phyloP scores from a whole-genome alignment of 2,329 filamentous ascomycete genomes.

The Colletotrichum tofieldiae region DNA sequence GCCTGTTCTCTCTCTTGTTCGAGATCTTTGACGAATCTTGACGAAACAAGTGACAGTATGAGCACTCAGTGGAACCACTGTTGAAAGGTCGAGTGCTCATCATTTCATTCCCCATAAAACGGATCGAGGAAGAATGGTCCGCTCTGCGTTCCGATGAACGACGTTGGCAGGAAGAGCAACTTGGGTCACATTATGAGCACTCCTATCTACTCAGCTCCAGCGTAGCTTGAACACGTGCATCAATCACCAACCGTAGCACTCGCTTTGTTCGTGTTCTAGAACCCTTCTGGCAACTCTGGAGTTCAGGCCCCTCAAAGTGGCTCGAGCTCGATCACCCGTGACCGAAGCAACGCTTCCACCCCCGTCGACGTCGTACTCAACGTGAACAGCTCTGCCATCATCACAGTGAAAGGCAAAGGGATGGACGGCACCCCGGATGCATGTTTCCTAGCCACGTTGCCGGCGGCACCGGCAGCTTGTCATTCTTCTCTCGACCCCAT shows the following conservation, averaged over 20 bases:
- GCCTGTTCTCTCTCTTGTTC: neutral
- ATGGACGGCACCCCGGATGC: neutral
- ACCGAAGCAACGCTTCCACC: neutral
- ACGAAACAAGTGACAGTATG: neutral
- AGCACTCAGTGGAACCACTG: no score
- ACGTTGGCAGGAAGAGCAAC: neutral
- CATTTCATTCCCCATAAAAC: neutral
- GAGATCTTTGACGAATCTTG: slow-evolving; percentile 1
- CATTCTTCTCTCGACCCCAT: no score
- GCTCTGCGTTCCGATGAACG: neutral
- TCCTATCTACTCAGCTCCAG: neutral
- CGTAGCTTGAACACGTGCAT: no score
- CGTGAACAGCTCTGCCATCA: neutral
- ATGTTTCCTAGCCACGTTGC: neutral
- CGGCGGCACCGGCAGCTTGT: neutral
- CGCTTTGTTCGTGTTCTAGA: no score
- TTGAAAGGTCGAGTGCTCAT: neutral
- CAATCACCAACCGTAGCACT: no score
- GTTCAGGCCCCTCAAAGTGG: neutral
- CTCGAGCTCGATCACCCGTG: no score
- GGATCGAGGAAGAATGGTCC: neutral
- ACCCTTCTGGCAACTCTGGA: no score
- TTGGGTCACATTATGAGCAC: neutral
- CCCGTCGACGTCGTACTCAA: neutral
- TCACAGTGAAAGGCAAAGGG: no score